Evolutionary conservation across 495 filamentous ascomycete genomes (phyloP), one percentile per base, ranked within the genome.

Genomic region (Umbilicaria muhlenbergii): DNA sequence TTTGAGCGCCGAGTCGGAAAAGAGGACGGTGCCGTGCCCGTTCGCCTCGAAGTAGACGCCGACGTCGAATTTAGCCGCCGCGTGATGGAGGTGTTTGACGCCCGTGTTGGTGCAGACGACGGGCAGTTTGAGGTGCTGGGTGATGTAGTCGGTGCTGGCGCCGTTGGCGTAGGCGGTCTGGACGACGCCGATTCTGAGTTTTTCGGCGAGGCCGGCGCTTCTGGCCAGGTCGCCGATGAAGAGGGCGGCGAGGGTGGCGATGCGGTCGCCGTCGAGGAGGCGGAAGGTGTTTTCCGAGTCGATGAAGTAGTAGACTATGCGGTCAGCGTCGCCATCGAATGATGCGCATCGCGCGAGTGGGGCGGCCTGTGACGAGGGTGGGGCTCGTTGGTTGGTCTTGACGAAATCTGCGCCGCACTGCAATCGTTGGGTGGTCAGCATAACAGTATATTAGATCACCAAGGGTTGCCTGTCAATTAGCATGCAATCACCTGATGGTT

Each of bases 21-120:
- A 98, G 34, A 94, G 77, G 18, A 96, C 84, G 18, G 91, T 98
- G 42, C 91, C 91, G 60, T 98, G 91, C 39, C 91, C 91, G 55
- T 98, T 98, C 39, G 91, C 91, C 63, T 98, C 91, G 54, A 98
- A 98, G 63, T 98, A 98, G 42, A 96, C 86, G 35, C 91, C 91
- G 40, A 94, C 78, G 55, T 96, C 92, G 52, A 86, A 92, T 17
- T 80, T 80, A 42, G 81, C 73, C 24, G 91, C 91, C 13, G 84
- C 91, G 56, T 96, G 92, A 64, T 98, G 91, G 34, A 98, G 80
- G 58, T 93, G 80, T 69, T 98, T 98, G 36, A 98, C 92, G 54
- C 91, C 91, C 2, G 91, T 98, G 36, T 85, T 76, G 11, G 91
- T 96, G 72, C 84, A 95, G 43, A 89, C 76, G 16, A 91, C 85